Conservation (phyloP, 495 filamentous ascomycete genomes). For the Penicillium paxilli region DNA sequence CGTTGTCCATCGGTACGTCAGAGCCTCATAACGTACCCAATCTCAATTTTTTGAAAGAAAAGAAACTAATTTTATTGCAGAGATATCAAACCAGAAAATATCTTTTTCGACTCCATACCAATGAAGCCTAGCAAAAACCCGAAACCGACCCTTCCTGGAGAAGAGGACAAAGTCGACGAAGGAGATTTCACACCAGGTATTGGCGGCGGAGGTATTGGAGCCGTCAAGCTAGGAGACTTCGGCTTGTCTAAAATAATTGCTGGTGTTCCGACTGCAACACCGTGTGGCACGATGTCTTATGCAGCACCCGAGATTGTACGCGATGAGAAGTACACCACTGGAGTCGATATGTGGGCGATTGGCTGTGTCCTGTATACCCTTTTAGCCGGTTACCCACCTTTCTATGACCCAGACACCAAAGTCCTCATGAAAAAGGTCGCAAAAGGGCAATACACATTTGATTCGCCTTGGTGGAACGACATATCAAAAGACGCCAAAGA, state of each 20-base stretch:
- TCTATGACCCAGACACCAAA: neutral
- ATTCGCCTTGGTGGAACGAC: neutral
- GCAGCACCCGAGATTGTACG: neutral
- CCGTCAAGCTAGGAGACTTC: neutral
- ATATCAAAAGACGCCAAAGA: neutral
- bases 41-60: neutral
- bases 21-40: neutral
- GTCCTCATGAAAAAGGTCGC: neutral
- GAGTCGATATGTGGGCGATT: neutral
- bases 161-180: conserved; percentile 89
- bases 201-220: conserved; percentile 61
- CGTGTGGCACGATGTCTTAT: neutral
- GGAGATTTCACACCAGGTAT: conserved; percentile 78
- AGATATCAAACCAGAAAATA: conserved; percentile 91
- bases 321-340: neutral
- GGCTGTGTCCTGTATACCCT: neutral
- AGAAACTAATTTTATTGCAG: conserved; percentile 38
- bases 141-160: conserved; percentile 67
- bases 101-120: conserved; percentile 78
- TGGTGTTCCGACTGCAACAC: neutral
- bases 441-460: neutral
- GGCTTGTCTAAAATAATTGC: neutral
- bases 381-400: neutral
- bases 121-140: conserved; percentile 72
- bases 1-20: conserved; percentile 79